Percentiles rank a stretch among this genome's conserved stretches.
Conservation (phyloP, 805 yeast species). For the Sungouiozyma intestinalis region DNA sequence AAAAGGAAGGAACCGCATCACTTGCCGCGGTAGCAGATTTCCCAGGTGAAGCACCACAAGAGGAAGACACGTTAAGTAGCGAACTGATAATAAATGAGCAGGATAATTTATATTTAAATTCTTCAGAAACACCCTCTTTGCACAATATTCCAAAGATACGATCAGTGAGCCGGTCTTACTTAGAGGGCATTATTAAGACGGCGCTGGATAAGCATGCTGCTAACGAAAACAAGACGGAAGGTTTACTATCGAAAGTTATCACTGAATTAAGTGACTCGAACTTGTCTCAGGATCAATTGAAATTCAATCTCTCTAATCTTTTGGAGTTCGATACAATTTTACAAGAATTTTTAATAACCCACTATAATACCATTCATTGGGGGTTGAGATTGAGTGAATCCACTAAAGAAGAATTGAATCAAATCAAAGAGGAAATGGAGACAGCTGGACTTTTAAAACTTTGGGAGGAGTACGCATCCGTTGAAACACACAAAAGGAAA, state of each 20-base stretch:
- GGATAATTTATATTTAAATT: conserved; percentile 9
- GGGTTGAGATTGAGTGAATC: conserved; percentile 38
- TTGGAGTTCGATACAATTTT: conserved; percentile 47
- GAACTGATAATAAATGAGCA: conserved; percentile 24
- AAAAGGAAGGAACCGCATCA: too few species aligned
- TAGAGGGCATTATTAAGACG: conserved; percentile 40
- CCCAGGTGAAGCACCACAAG: background rate
- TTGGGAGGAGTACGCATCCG: conserved; percentile 33
- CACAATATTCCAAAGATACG: conserved; percentile 31
- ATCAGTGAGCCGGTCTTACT: conserved; percentile 39
- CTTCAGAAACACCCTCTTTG: background rate
- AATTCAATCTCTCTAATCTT: conserved; percentile 41
- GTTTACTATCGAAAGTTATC: conserved; percentile 34
- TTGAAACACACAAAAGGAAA: conserved; percentile 1
- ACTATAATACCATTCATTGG: conserved; percentile 25
- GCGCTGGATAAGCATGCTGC: conserved; percentile 7
- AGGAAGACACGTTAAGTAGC: background rate
- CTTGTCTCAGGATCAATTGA: conserved; percentile 36
- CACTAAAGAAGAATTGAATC: conserved; percentile 28
- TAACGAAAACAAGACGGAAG: conserved; percentile 30
- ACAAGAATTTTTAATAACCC: conserved; percentile 30
- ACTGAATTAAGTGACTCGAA: conserved; percentile 31
- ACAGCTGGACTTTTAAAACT: conserved; percentile 33
- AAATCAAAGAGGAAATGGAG: conserved; percentile 36
- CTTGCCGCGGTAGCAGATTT: background rate